A percentile compares a stretch with the other conserved stretches of the same genome.
Evolutionary conservation across 2,329 filamentous ascomycete genomes (phyloP).

Genomic region (Fusarium nelsonii): DNA sequence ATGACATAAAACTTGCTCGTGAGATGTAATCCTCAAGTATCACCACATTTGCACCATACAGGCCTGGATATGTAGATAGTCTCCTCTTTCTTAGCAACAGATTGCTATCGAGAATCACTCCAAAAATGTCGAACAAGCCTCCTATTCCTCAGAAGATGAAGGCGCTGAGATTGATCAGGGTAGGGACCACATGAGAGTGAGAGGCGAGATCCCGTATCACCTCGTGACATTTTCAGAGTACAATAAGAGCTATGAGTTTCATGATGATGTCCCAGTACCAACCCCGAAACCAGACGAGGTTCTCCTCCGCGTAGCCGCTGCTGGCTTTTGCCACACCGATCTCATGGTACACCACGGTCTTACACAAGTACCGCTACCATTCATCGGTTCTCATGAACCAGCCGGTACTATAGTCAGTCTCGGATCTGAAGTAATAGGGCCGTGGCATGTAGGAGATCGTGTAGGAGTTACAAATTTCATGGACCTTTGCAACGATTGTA

Average conservation of each 20-base stretch:
- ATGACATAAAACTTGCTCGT: neutral
- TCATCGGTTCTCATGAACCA: conserved; percentile 44
- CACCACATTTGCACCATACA: neutral
- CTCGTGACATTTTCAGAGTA: conserved; percentile 15
- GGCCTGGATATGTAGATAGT: neutral
- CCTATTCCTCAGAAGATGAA: conserved; percentile 30
- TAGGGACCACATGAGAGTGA: neutral
- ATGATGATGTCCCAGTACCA: conserved; percentile 22
- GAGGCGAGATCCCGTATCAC: neutral
- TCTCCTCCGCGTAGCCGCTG: conserved; percentile 25
- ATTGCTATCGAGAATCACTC: neutral
- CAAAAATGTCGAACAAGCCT: neutral
- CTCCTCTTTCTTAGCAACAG: neutral
- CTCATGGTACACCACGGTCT: conserved; percentile 38
- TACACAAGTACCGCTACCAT: conserved; percentile 29
- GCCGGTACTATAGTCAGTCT: conserved; percentile 36
- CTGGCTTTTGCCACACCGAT: conserved; percentile 40
- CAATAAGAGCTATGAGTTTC: conserved; percentile 26
- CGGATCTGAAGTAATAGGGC: conserved; percentile 21
- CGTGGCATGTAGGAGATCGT: conserved; percentile 31
- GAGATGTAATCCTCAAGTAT: neutral
- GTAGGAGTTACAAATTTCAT: conserved; percentile 40
- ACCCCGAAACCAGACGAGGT: conserved; percentile 20
- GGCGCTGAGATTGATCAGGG: conserved; percentile 36
- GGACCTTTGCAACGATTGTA: conserved; percentile 33